Base-by-base conservation (phyloP, 2,329 filamentous ascomycete species). In the Neonectria ditissima region DNA sequence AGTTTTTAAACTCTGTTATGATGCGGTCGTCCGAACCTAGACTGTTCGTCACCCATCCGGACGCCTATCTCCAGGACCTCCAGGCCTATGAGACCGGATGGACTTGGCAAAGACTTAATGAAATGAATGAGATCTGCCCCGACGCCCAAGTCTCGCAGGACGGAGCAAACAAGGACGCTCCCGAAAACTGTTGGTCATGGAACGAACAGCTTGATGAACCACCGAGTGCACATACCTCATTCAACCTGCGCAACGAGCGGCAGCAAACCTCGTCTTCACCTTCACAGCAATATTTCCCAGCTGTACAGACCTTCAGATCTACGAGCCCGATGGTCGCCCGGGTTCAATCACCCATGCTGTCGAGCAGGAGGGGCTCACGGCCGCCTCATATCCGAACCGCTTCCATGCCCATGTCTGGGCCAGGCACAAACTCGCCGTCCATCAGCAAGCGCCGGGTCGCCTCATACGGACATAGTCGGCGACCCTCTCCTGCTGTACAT, bases 21-120 rank as follows among this genome's bases (percentile, higher is more conserved):
- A 94, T 94, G 92, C 88, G 90, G 71, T 85, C 88, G 30, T 84
- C 86, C 10, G 84, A 86, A 66, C 88, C 89, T 65, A 85, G 92
- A 9, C 84, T 95, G 13, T 95, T 92, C 77, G 84, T 94, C 62
- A 95, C 92, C 1, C 90, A 92, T 62, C 87, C 89, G 4, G 89
- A 91, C 68, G 90, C 90, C 1, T 95, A 95, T 68, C 79, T 92
- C 2, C 92, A 95, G 73, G 86, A 89, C 65, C 76, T 80, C 14
- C 78, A 82, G 32, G 81, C 85, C 5, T 84, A 85, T 39, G 82
- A 85, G 45, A 74, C 80, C 10, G 83, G 83, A 5, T 94, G 90
- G 91, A 89, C 87, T 1, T 95, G 92, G 92, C 88, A 89, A 69
- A 85, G 84, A 48, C 77, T 94, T 10, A 86, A 88, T 34, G 84